phyloP scores from a whole-genome alignment of 768 basidiomycete genomes.

The Boletus pseudopeckii region DNA sequence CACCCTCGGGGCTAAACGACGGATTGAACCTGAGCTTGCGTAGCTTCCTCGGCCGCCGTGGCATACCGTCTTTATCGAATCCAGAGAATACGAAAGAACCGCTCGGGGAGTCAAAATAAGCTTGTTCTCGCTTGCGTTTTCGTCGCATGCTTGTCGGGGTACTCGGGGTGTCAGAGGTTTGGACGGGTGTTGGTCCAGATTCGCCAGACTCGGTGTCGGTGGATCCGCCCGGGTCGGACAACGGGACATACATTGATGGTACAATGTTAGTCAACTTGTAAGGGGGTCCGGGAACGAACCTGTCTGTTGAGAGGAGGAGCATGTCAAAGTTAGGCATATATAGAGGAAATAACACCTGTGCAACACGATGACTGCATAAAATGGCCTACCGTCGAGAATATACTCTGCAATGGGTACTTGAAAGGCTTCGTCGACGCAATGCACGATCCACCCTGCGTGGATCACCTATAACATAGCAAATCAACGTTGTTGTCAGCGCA shows the following conservation, averaged over 20 bases:
- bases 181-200: not conserved
- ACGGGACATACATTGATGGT: not conserved
- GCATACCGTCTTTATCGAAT: slow-evolving; percentile 31
- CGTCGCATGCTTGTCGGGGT: slow-evolving; percentile 18
- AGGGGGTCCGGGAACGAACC: slow-evolving; percentile 16
- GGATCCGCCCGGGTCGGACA: not conserved
- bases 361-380: not conserved
- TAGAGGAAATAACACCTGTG: no score
- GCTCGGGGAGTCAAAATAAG: slow-evolving; percentile 28
- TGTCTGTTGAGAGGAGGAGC: slow-evolving; percentile 6
- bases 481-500: not conserved
- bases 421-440: slow-evolving; percentile 27
- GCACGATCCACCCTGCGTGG: slow-evolving; percentile 30
- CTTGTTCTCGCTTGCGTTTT: slow-evolving; percentile 30
- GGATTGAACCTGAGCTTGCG: slow-evolving; percentile 27
- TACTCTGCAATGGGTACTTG: slow-evolving; percentile 26
- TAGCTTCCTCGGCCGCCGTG: slow-evolving; percentile 28
- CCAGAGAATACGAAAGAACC: slow-evolving; percentile 26
- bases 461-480: slow-evolving; percentile 19
- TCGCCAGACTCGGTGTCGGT: not conserved
- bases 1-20: slow-evolving; percentile 18
- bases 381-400: slow-evolving; percentile 30
- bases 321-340: not conserved
- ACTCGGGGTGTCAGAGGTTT: slow-evolving; percentile 23
- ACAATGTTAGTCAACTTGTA: slow-evolving; percentile 11